Evolutionary conservation across 345 rosid genomes (phyloP).

Genomic region (Carallia brachiata): DNA sequence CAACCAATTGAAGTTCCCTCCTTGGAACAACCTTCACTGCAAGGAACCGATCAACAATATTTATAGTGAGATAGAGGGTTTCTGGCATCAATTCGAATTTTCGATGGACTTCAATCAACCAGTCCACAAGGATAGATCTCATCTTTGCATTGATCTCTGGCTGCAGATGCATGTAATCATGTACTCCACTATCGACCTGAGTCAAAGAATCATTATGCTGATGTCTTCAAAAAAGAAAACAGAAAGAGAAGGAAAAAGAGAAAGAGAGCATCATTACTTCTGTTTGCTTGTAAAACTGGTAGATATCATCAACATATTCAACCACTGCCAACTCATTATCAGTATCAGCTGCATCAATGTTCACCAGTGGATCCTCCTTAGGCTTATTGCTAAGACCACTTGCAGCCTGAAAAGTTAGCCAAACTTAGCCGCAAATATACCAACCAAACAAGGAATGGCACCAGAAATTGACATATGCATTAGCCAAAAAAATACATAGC

Average conservation of each 20-base stretch:
- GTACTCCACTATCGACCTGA: slow-evolving; percentile 55
- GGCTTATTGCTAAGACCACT: slow-evolving; percentile 45
- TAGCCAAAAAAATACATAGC: neutral
- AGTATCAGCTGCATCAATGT: slow-evolving; percentile 69
- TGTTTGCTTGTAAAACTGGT: slow-evolving; percentile 63
- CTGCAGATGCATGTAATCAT: slow-evolving; percentile 66
- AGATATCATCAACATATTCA: slow-evolving; percentile 92
- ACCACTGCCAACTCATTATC: slow-evolving; percentile 65
- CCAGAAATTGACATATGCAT: neutral
- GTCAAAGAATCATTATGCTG: neutral
- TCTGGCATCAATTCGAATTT: slow-evolving; percentile 84
- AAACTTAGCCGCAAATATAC: neutral
- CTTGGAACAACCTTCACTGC: slow-evolving; percentile 55
- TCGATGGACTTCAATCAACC: slow-evolving; percentile 83
- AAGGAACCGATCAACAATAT: slow-evolving; percentile 75
- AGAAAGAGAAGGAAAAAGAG: neutral
- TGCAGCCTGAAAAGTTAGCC: slow-evolving; percentile 40
- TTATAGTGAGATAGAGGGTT: slow-evolving; percentile 75
- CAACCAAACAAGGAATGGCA: neutral
- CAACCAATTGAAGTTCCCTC: slow-evolving; percentile 77
- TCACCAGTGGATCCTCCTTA: slow-evolving; percentile 20
- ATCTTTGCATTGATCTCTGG: slow-evolving; percentile 74
- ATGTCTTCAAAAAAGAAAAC: neutral
- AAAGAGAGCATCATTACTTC: slow-evolving; percentile 37
- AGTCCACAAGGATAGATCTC: slow-evolving; percentile 82